These are phyloP conservation scores for Antarctomyces pellizariae DNA, from an alignment of 495 filamentous ascomycete species.

Conservation along the genomic window DNA sequence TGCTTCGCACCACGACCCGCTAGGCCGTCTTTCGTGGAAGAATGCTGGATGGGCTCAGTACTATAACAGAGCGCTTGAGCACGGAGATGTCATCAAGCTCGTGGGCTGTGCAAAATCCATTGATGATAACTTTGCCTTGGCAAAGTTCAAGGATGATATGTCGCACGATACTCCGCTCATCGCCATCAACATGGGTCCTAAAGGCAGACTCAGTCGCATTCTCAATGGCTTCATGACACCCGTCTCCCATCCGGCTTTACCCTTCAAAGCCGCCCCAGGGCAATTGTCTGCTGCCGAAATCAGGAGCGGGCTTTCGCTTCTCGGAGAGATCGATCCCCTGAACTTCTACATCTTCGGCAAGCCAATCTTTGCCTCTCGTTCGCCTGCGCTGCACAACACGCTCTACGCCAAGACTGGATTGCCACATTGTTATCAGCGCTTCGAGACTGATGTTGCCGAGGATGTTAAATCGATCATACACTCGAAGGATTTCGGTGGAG, in stretches of 20 bases:
- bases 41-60: slow-evolving; percentile 70
- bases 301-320: slow-evolving; percentile 44
- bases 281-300: slow-evolving; percentile 87
- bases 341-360: slow-evolving; percentile 73
- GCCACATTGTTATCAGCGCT: slow-evolving; percentile 62
- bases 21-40: slow-evolving; percentile 57
- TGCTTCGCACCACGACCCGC: slow-evolving; percentile 82
- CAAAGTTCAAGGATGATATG: slow-evolving; percentile 61
- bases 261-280: slow-evolving; percentile 83
- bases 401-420: slow-evolving; percentile 61
- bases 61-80: slow-evolving; percentile 70
- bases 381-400: slow-evolving; percentile 72
- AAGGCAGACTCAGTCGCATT: slow-evolving; percentile 74
- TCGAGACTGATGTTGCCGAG: slow-evolving; percentile 46
- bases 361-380: slow-evolving; percentile 58
- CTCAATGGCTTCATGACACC: slow-evolving; percentile 87
- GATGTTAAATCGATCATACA: slow-evolving; percentile 46
- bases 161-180: slow-evolving; percentile 62
- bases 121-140: slow-evolving; percentile 68
- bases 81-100: slow-evolving; percentile 86
- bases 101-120: slow-evolving; percentile 58
- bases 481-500: slow-evolving; percentile 61
- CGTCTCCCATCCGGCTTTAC: slow-evolving; percentile 71
- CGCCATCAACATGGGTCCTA: slow-evolving; percentile 84
- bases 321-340: slow-evolving; percentile 57